Evolutionary conservation across 2,329 filamentous ascomycete species (phyloP).

Genomic region (Cladosporium sp.): DNA sequence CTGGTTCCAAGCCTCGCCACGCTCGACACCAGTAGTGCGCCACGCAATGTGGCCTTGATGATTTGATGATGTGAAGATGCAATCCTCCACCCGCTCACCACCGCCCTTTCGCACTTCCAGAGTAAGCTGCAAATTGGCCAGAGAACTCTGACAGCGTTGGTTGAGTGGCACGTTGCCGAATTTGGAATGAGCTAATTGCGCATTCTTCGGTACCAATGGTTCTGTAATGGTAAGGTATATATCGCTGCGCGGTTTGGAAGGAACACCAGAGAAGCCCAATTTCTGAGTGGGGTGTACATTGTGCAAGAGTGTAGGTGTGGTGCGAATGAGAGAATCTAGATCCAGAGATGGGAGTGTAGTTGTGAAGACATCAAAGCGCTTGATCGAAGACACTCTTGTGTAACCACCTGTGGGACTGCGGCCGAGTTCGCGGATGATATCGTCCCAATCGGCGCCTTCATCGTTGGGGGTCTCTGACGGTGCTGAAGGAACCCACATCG

Average conservation of each 20-base stretch:
- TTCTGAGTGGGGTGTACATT: constrained; percentile 79
- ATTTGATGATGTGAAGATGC: constrained; percentile 86
- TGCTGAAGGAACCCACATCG: constrained; percentile 70
- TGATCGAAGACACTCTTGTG: constrained; percentile 52
- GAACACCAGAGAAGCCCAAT: constrained; percentile 91
- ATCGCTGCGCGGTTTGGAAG: constrained; percentile 84
- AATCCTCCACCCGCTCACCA: constrained; percentile 82
- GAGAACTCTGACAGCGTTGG: constrained; percentile 55
- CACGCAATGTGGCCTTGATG: constrained; percentile 77
- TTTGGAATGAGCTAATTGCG: constrained; percentile 68
- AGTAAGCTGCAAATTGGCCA: constrained; percentile 81
- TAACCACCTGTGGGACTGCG: constrained; percentile 73
- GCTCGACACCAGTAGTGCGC: constrained; percentile 78
- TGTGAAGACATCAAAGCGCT: constrained; percentile 77
- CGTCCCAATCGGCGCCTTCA: constrained; percentile 68
- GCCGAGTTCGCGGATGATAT: constrained; percentile 71
- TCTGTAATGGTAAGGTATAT: constrained; percentile 89
- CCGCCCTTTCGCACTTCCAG: constrained; percentile 79
- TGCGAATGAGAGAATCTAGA: constrained; percentile 76
- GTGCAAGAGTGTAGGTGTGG: constrained; percentile 84
- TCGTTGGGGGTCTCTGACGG: constrained; percentile 58
- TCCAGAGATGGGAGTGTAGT: constrained; percentile 77
- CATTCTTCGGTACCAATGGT: constrained; percentile 71
- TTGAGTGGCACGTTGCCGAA: constrained; percentile 77
- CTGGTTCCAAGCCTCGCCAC: constrained; percentile 83